Evolutionary conservation across 306 rosid genomes (phyloP).

Genomic region (Glycyrrhiza uralensis): DNA sequence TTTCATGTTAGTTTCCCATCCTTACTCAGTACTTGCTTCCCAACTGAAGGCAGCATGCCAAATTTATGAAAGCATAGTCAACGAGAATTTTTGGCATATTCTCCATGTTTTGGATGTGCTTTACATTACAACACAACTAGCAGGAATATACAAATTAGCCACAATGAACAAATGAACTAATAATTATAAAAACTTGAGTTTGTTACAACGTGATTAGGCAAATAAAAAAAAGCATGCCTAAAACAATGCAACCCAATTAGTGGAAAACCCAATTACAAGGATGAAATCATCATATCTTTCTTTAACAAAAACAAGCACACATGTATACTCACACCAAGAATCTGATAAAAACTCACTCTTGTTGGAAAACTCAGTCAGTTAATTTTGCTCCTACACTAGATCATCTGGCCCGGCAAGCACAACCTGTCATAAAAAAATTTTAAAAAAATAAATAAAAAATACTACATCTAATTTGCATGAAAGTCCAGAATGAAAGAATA

Average conservation of each 20-base stretch:
- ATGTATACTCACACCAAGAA: slow-evolving; percentile 51
- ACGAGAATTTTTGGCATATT: not conserved
- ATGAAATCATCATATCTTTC: slow-evolving; percentile 32
- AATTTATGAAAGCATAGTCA: not conserved
- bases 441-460: not conserved
- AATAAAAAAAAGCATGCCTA: slow-evolving; percentile 87
- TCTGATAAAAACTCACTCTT: slow-evolving; percentile 43
- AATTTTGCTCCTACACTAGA: slow-evolving; percentile 59
- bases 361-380: slow-evolving; percentile 41
- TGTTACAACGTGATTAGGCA: slow-evolving; percentile 83
- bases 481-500: slow-evolving; percentile 5
- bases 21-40: not conserved
- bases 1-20: not conserved
- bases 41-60: not conserved
- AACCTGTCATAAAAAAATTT: slow-evolving; percentile 52
- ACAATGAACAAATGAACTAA: slow-evolving; percentile 68
- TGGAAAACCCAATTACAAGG: slow-evolving; percentile 51
- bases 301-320: slow-evolving; percentile 48
- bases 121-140: slow-evolving; percentile 5
- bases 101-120: slow-evolving; percentile 11
- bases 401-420: slow-evolving; percentile 96
- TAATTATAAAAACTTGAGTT: slow-evolving; percentile 41
- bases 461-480: not conserved
- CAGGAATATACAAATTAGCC: slow-evolving; percentile 42
- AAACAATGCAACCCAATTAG: slow-evolving; percentile 78